A percentile compares a stretch with the other conserved stretches of the same genome.
Evolutionary conservation across 2,329 filamentous ascomycete genomes (phyloP).

Genomic region (Rasamsonia emersonii): DNA sequence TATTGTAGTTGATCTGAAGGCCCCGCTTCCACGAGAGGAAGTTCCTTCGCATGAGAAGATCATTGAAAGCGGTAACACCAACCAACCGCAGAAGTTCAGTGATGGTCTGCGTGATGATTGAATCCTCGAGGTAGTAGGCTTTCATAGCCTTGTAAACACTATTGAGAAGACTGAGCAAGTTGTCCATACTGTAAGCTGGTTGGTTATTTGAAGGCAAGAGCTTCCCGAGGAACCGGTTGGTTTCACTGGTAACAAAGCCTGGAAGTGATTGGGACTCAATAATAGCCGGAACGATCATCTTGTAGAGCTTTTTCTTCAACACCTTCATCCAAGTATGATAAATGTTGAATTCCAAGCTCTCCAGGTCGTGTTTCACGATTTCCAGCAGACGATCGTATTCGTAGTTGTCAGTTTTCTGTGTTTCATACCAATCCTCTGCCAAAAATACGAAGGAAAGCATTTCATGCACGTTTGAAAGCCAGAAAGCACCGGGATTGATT

Average conservation of each 20-base stretch:
- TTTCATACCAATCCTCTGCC: conserved; percentile 98
- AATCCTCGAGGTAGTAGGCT: conserved; percentile 92
- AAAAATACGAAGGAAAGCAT: conserved; percentile 99
- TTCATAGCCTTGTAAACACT: conserved; percentile 99
- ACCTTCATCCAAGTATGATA: conserved; percentile 99
- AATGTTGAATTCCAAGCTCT: conserved; percentile 98
- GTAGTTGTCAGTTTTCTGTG: conserved; percentile 98
- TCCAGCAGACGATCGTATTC: conserved; percentile 96
- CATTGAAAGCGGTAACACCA: conserved; percentile 96
- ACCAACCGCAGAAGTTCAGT: conserved; percentile 89
- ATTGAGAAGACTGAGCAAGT: conserved; percentile 88
- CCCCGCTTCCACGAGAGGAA: conserved; percentile 99
- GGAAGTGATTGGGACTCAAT: conserved; percentile 98
- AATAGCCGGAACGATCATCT: conserved; percentile 99
- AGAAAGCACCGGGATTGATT: conserved; percentile 95
- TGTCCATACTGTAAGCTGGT: conserved; percentile 99
- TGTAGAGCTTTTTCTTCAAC: conserved; percentile 96
- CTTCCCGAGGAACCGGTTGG: conserved; percentile 96
- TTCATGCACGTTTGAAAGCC: conserved; percentile 98
- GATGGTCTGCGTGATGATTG: conserved; percentile 90
- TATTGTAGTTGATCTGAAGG: conserved; percentile 99
- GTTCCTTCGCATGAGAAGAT: conserved; percentile 92
- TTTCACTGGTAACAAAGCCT: conserved; percentile 97
- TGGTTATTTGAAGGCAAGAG: conserved; percentile 80
- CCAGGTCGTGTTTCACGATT: conserved; percentile 97